Evolutionary conservation across 306 rosid genomes (phyloP).

Genomic region (Vicia sativa): DNA sequence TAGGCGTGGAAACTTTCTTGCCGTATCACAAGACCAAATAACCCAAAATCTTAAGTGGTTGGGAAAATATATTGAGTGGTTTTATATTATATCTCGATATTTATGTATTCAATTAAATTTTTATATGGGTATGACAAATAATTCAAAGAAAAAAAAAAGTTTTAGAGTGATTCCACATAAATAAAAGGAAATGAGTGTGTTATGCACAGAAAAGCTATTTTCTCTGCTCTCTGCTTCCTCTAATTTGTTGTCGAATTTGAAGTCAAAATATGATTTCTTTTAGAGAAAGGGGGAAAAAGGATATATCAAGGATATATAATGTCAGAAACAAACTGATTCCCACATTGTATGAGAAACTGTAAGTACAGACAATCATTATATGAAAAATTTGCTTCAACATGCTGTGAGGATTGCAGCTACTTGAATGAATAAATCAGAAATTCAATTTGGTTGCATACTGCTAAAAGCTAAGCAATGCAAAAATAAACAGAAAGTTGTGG

Average conservation of each 20-base stretch:
- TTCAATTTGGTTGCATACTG: not conserved
- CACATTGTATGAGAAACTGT: constrained; percentile 9
- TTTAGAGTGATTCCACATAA: not conserved
- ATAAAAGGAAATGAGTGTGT: not conserved
- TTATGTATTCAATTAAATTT: not conserved
- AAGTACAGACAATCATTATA: constrained; percentile 4
- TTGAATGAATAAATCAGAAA: constrained; percentile 6
- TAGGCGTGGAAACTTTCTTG: not conserved
- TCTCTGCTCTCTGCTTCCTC: no score
- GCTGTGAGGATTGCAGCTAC: constrained; percentile 17
- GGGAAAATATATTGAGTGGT: not conserved
- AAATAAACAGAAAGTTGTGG: constrained; percentile 1
- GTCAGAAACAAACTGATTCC: not conserved
- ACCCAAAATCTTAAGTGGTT: not conserved
- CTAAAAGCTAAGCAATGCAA: constrained; percentile 9
- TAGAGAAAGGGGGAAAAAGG: not conserved
- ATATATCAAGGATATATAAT: not conserved
- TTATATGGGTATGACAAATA: not conserved
- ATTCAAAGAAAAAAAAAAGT: not conserved
- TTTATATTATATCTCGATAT: no score
- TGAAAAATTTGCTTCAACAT: constrained; percentile 26
- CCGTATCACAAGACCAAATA: not conserved
- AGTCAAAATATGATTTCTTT: no score
- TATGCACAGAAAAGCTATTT: not conserved
- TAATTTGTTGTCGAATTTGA: no score